Base-by-base conservation (phyloP, 1,284 basidiomycete species). In the Schizopora paradoxa region DNA sequence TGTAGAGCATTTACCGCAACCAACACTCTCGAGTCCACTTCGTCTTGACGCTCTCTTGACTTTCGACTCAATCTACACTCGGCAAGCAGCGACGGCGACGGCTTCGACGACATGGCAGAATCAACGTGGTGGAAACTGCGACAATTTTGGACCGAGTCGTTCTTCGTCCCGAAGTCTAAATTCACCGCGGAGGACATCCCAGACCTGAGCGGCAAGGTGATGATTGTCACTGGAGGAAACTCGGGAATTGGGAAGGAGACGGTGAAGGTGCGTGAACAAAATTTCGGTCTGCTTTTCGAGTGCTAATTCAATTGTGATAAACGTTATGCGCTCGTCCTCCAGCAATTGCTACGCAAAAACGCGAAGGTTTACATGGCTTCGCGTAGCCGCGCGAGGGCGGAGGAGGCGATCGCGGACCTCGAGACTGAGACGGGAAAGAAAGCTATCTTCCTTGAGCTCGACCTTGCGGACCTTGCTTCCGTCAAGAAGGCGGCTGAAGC, bases 301-400 rank as follows among this genome's bases (percentile, higher is more conserved):
- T n/a, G n/a, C n/a, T n/a, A n/a, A n/a, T n/a, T n/a, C n/a, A n/a
- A n/a, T n/a, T n/a, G n/a, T n/a, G n/a, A n/a, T n/a, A n/a, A n/a
- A n/a, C n/a, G n/a, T 23, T 11, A 11, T 28, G 4, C 25, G 8
- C 27, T 40, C n/a, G n/a, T 37, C 16, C 18, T 11, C 23, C 35
- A 73, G 69, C 70, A 66, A 4, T 65, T 81, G 10, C 67, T 85
- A 32, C 51, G 58, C 5, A 72, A 72, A 44, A 75, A 79, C 28
- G 81, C 81, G 5, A 82, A 70, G 49, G 83, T 87, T 0, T 85
- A 82, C 58, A 66, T 86, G 51, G 78, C 76, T 2, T 69, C 69
- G 14, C 68, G 84, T 13, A 72, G 64, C 52, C 55, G 63, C 45
- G 54, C 61, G 22, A 77, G 73, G 43, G 78, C 72, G 0, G 51